A percentile compares a stretch with the other conserved stretches of the same genome.
phyloP scores from a whole-genome alignment of 2,329 filamentous ascomycete genomes.

The Grosmannia huntii region DNA sequence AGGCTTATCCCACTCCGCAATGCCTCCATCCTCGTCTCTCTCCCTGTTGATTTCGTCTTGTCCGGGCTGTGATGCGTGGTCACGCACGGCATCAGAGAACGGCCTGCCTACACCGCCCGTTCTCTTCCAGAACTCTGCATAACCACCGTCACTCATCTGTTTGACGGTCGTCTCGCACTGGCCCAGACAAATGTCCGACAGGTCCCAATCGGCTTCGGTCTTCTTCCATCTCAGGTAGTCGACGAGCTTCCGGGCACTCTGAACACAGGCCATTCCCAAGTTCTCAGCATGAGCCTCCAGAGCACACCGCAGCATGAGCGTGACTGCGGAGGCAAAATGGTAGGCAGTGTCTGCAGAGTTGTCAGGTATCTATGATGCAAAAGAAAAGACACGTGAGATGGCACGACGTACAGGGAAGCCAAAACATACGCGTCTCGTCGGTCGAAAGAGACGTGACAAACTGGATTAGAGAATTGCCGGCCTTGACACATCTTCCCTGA shows the following conservation, averaged over 20 bases:
- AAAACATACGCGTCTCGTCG: neutral
- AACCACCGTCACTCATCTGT: slow-evolving; percentile 3
- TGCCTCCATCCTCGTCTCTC: neutral
- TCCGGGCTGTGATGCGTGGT: neutral
- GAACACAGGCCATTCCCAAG: neutral
- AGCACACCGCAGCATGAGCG: slow-evolving; percentile 3
- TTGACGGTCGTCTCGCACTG: slow-evolving; percentile 2
- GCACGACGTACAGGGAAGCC: slow-evolving; percentile 3
- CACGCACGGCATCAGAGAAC: neutral
- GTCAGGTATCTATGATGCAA: neutral
- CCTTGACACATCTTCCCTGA: slow-evolving; percentile 1
- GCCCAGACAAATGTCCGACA: slow-evolving; percentile 2
- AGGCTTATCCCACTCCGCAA: neutral
- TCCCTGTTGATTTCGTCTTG: neutral
- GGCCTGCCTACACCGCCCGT: neutral
- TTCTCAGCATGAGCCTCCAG: neutral
- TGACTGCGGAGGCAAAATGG: slow-evolving; percentile 3
- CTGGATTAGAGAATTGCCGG: neutral
- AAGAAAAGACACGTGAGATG: neutral
- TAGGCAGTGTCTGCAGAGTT: neutral
- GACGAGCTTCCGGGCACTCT: neutral
- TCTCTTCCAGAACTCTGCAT: neutral
- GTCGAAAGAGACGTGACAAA: neutral
- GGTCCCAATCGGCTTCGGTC: slow-evolving; percentile 1
- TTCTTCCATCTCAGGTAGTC: neutral